These are phyloP conservation scores for Fraxinus platypoda DNA, from an alignment of 305 asterid genomes.

Conservation along the genomic window DNA sequence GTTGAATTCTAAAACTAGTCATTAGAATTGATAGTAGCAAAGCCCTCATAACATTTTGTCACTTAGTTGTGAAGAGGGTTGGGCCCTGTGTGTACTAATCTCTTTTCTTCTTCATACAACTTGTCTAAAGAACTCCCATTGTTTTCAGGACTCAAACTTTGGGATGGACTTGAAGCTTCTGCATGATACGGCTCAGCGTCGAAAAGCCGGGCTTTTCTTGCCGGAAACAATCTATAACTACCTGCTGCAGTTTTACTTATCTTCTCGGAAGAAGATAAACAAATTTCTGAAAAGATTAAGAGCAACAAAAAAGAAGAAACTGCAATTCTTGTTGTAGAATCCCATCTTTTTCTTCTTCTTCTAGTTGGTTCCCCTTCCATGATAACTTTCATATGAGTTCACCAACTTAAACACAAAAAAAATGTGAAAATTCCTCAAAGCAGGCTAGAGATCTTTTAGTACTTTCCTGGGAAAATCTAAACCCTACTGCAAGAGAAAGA, in stretches of 20 bases:
- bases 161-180: slow-evolving; percentile 20
- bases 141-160: not conserved
- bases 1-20: slow-evolving; percentile 22
- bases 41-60: slow-evolving; percentile 19
- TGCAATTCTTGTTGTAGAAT: slow-evolving; percentile 18
- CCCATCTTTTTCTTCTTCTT: slow-evolving; percentile 21
- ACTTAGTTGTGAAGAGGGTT: slow-evolving; percentile 74
- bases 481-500: slow-evolving; percentile 13
- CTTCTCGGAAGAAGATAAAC: slow-evolving; percentile 32
- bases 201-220: slow-evolving; percentile 48
- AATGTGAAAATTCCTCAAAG: not conserved
- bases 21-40: slow-evolving; percentile 52
- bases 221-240: slow-evolving; percentile 35
- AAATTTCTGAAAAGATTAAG: slow-evolving; percentile 36
- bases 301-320: slow-evolving; percentile 33
- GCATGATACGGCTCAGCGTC: slow-evolving; percentile 19
- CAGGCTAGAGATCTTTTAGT: not conserved
- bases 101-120: slow-evolving; percentile 51
- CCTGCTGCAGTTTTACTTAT: slow-evolving; percentile 11
- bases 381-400: not conserved
- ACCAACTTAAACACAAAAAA: not conserved
- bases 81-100: slow-evolving; percentile 77
- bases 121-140: not conserved
- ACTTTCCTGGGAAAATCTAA: slow-evolving; percentile 16
- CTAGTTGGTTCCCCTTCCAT: slow-evolving; percentile 18